Conservation (phyloP, 2,329 filamentous ascomycete genomes). For the Cytospora leucostoma region DNA sequence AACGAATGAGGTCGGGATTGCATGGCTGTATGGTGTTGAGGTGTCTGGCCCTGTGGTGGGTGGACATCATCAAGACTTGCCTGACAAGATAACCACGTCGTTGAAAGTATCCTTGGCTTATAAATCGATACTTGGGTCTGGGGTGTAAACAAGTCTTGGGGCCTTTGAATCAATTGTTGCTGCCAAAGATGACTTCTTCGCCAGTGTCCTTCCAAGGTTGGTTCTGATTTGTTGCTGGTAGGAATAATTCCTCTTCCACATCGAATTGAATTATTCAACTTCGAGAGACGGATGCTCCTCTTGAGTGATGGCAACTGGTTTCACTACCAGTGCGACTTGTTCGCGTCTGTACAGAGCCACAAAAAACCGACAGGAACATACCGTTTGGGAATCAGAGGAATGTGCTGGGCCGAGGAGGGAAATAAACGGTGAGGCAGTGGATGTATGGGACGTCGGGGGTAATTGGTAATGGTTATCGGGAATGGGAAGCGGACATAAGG, state of each 20-base stretch:
- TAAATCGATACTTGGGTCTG: background rate
- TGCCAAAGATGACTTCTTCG: background rate
- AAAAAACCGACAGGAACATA: background rate
- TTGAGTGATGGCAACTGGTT: background rate
- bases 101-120: background rate
- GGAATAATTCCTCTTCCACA: too few relatives aligned
- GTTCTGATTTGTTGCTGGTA: too few relatives aligned
- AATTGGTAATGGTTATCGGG: background rate
- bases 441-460: background rate
- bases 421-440: background rate
- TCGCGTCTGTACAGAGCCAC: background rate
- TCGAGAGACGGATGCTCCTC: background rate
- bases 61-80: background rate
- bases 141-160: background rate
- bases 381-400: background rate
- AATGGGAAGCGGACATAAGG: background rate
- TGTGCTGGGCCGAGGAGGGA: background rate
- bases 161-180: background rate
- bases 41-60: background rate
- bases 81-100: background rate
- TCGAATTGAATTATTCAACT: too few relatives aligned
- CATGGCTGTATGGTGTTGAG: background rate
- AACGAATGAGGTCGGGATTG: background rate
- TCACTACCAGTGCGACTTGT: background rate
- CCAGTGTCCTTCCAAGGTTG: too few relatives aligned